Base-by-base conservation (phyloP, 75 land plant genomes). In the Cunninghamia lanceolata region DNA sequence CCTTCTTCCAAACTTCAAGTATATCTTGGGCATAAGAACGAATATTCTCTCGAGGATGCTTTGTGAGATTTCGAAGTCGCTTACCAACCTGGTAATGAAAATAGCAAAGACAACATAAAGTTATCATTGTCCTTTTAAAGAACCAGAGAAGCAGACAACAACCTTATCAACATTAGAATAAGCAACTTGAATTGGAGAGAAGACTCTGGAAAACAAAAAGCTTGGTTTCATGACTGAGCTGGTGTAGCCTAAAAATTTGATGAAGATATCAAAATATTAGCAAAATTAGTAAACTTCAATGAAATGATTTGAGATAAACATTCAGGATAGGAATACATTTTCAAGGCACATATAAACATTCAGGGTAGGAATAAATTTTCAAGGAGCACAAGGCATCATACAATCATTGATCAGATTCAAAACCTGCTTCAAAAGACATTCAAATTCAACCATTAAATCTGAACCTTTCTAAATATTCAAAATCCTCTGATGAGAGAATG, bases 1-100 rank as follows among this genome's bases (percentile, higher is more conserved):
- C 83, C 35, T 94, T 95, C 92, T 94, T 97, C 99, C 99, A 97
- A 19, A 73, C 86, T 43, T 93, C 95, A 74, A 95, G 73, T 63
- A 97, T 46, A 50, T 94, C 96, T 53, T 88, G 86, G 17, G 99
- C 99, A 54, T 89, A 66, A 32, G 68, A 36, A 63, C 91, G 91
- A 36, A 97, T 94, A 88, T 93, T 94, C 85, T 90, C 56, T 34
- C 88, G 79, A 14, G 96, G 91, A 78, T 96, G 98, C 86, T 95
- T 96, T 13, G 94, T 91, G 81, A 96, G 94, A 81, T 82, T 86
- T 32, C 96, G 89, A 84, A 97, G 90, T 14, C 91, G 93, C 81
- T 94, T 97, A 13, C 99, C 99, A 38, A 97, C 96, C 99, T 95
- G 82, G 39, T 13, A 30, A 42, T 4, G 40, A 73, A 70, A 32